phyloP scores from a whole-genome alignment of 2,329 filamentous ascomycete genomes.

The Phaeosphaeriaceae sp. region DNA sequence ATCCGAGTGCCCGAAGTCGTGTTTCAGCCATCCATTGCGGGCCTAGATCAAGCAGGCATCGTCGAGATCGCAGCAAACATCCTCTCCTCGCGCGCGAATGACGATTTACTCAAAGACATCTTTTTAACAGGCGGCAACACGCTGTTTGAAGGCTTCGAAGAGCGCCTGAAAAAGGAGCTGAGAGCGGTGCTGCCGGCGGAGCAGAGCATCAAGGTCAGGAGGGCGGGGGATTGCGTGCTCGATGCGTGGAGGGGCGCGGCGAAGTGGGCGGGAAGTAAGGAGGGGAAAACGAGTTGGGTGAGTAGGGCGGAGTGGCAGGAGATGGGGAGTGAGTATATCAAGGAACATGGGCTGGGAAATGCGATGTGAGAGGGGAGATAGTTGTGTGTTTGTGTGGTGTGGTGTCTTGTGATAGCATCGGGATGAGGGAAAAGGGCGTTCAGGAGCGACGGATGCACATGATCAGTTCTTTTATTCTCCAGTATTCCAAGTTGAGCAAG shows the following conservation, averaged over 20 bases:
- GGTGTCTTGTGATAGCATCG: too few species aligned
- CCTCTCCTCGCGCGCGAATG: conserved; percentile 77
- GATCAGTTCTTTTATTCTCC: too few species aligned
- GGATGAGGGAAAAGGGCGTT: too few species aligned
- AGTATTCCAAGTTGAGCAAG: too few species aligned
- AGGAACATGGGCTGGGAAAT: conserved; percentile 64
- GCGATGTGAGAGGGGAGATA: conserved; percentile 16
- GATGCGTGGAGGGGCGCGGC: conserved; percentile 96
- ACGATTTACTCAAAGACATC: conserved; percentile 80
- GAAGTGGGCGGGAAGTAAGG: conserved; percentile 72
- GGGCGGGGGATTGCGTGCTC: conserved; percentile 76
- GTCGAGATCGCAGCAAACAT: conserved; percentile 93
- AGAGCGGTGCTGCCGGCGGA: conserved; percentile 75
- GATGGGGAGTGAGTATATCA: conserved; percentile 93
- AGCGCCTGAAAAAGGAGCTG: conserved; percentile 76
- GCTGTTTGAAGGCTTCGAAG: conserved; percentile 85
- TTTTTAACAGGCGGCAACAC: conserved; percentile 96
- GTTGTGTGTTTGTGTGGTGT: too few species aligned
- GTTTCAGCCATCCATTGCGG: conserved; percentile 90
- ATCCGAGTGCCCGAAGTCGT: conserved; percentile 93
- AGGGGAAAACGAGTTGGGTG: conserved; percentile 71
- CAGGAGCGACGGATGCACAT: too few species aligned
- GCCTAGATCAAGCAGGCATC: conserved; percentile 90
- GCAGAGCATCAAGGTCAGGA: conserved; percentile 71
- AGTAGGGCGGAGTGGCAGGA: conserved; percentile 85